Base-by-base conservation (phyloP, 305 asterid species). In the Coffea humblotiana region DNA sequence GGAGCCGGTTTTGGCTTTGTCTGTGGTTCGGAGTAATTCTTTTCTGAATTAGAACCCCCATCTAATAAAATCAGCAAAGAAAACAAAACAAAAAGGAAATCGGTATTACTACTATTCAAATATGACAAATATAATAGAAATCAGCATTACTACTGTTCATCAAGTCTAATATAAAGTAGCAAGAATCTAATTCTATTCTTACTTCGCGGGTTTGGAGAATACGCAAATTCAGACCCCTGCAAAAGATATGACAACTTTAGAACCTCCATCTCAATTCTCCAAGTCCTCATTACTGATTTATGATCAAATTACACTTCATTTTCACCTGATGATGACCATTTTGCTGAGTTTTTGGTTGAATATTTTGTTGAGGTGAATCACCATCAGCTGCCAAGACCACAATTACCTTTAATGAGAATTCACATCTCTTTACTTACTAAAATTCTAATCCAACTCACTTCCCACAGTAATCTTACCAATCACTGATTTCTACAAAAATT, bases 311-410 rank as follows among this genome's bases (percentile, higher is more conserved):
- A 83, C 76, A 78, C 75, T 82, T 71, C 65, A 78, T 58, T 56
- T 85, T 90, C 89, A 96, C 99, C 98, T 92, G 97, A 81, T 92
- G 89, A 87, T 87, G 93, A 85, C 93, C 97, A 88, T 89, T 90
- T 77, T 88, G 96, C 64, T 90, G 96, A 89, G 74, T 80, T 88
- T 84, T 91, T 67, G 85, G 81, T 54, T 54, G 82, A 60, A 85
- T 82, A 90, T 83, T 85, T 88, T 87, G 96, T 90, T 91, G 97
- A 87, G 99, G 99, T 45, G 98, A 95, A 87, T 95, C 97, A 87
- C 88, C 98, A 86, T 91, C 97, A 82, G 92, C 98, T 92, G 95
- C 86, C 85, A 89, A 85, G 84, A 88, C 85, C 86, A 71, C 81
- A 72, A 88, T 79, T 86, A 88, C 81, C 90, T 82, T 79, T 84